Conservation (phyloP, 2,329 filamentous ascomycete species). For the Periconia sp. region DNA sequence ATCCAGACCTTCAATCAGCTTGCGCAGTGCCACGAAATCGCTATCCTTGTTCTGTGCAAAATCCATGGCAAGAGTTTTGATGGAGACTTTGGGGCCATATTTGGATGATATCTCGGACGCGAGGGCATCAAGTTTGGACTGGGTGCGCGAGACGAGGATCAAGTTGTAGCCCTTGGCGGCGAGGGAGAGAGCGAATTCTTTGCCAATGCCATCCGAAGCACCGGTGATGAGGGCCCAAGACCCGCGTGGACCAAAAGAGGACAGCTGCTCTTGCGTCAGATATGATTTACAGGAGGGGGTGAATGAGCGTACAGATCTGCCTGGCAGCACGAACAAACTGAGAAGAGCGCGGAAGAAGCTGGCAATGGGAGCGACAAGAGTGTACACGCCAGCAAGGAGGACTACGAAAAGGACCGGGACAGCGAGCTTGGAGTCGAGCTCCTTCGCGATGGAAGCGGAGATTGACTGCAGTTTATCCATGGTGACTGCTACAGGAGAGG, state of each 20-base stretch:
- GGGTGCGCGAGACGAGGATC: slow-evolving; percentile 91
- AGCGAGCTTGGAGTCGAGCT: slow-evolving; percentile 33
- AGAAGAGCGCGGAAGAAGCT: slow-evolving; percentile 51
- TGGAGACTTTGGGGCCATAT: slow-evolving; percentile 65
- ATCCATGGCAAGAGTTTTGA: slow-evolving; percentile 87
- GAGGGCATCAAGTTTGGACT: slow-evolving; percentile 81
- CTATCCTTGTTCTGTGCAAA: slow-evolving; percentile 76
- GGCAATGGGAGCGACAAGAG: slow-evolving; percentile 41
- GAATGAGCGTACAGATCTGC: slow-evolving; percentile 46
- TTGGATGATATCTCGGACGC: slow-evolving; percentile 73
- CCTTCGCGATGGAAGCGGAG: slow-evolving; percentile 31
- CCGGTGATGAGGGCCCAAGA: slow-evolving; percentile 95
- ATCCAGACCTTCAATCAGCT: slow-evolving; percentile 72
- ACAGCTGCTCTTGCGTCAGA: slow-evolving; percentile 57
- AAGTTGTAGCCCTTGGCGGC: slow-evolving; percentile 92
- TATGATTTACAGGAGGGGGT: background rate
- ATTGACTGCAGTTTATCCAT: slow-evolving; percentile 23
- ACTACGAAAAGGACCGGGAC: slow-evolving; percentile 29
- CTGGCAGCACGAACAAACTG: slow-evolving; percentile 53
- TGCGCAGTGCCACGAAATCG: slow-evolving; percentile 75
- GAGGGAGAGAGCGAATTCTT: slow-evolving; percentile 91
- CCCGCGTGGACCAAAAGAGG: slow-evolving; percentile 85
- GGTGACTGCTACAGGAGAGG: background rate
- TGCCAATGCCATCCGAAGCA: slow-evolving; percentile 93
- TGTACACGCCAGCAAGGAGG: slow-evolving; percentile 32